A percentile compares a stretch with the other conserved stretches of the same genome.
Conservation (phyloP, 257 asterid genomes). For the Marsdenia floribunda region DNA sequence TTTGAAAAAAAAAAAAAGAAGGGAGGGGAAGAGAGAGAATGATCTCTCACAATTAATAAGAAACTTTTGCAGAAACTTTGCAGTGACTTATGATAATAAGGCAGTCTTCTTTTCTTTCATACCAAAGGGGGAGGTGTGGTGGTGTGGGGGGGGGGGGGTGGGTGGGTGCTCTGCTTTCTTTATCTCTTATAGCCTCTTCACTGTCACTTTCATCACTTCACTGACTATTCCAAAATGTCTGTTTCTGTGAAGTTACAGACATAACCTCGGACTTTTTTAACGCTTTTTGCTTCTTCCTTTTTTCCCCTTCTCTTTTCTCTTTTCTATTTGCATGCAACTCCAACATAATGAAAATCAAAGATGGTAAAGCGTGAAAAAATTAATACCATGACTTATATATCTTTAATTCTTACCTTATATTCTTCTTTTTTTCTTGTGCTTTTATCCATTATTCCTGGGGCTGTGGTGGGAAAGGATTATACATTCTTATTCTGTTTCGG, state of each 20-base stretch:
- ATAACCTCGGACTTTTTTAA: conserved; percentile 5
- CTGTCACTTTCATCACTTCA: conserved; percentile 40
- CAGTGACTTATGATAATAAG: conserved; percentile 25
- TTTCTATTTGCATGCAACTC: conserved; percentile 12
- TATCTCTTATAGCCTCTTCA: conserved; percentile 4
- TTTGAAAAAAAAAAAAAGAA: conserved; percentile 8
- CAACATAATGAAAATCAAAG: no score
- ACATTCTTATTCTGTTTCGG: background rate
- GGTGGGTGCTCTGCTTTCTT: conserved; percentile 8
- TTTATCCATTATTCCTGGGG: background rate
- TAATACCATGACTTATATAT: no score
- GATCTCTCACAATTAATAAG: conserved; percentile 40
- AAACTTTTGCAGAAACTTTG: conserved; percentile 27
- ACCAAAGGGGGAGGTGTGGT: conserved; percentile 1
- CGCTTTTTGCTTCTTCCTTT: background rate
- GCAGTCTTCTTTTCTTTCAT: conserved; percentile 12
- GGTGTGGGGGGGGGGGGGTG: background rate
- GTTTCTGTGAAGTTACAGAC: conserved; percentile 15
- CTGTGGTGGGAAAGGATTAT: background rate
- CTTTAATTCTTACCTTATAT: conserved; percentile 5
- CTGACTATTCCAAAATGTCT: conserved; percentile 39
- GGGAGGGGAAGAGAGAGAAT: conserved; percentile 20
- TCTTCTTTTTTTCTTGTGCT: background rate
- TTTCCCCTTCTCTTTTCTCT: no score
- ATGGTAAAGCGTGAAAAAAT: no score